Conservation (phyloP, 2,329 filamentous ascomycete species). For the Hypoxylon sp. region DNA sequence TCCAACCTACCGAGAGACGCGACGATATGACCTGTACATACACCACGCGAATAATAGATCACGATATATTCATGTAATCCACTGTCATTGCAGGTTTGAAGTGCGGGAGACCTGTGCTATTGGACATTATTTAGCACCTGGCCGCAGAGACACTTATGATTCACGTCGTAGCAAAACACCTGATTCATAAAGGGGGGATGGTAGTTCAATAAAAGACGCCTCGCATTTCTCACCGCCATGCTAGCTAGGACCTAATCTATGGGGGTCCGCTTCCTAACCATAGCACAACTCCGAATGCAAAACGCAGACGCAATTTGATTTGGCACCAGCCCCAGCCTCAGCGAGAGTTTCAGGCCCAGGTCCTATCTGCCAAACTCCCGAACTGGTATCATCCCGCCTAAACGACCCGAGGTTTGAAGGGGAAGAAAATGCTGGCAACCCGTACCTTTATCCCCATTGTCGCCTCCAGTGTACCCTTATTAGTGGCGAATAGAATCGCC, state of each 20-base stretch:
- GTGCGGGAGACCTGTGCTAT: background rate
- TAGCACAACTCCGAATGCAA: too few relatives aligned
- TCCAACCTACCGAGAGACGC: too few relatives aligned
- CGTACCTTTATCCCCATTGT: background rate
- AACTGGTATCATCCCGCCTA: conserved; percentile 34
- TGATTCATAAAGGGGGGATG: background rate
- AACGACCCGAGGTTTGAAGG: background rate
- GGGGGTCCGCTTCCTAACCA: background rate
- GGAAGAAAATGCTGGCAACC: background rate
- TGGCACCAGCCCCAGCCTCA: conserved; percentile 1
- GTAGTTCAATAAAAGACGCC: conserved; percentile 1
- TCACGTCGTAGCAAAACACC: background rate
- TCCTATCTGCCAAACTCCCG: conserved; percentile 12
- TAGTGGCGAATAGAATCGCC: background rate
- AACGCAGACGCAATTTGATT: background rate
- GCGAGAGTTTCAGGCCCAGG: background rate
- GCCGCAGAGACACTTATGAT: background rate
- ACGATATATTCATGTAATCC: background rate
- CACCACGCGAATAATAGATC: too few relatives aligned
- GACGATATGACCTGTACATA: too few relatives aligned
- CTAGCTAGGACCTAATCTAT: background rate
- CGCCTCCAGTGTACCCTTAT: background rate
- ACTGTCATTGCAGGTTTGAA: background rate
- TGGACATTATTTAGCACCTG: background rate
- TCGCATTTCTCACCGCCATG: conserved; percentile 13